A percentile compares a stretch with the other conserved stretches of the same genome.
These are phyloP conservation scores for Myxozyma lipomycoides DNA, from an alignment of 805 yeast species.

Conservation along the genomic window DNA sequence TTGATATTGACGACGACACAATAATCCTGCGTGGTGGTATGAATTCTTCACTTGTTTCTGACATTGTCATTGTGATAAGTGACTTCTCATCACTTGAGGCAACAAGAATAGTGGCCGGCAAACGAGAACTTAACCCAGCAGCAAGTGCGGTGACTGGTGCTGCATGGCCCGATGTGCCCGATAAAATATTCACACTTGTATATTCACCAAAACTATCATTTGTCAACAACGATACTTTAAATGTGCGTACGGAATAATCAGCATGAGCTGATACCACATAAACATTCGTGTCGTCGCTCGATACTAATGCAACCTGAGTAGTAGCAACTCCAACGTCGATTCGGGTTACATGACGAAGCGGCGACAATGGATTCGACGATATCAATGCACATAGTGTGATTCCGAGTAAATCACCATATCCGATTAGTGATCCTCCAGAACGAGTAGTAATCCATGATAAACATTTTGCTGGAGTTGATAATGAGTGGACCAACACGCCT, in stretches of 20 bases:
- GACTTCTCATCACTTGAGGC: slow-evolving; percentile 3
- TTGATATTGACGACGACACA: background rate
- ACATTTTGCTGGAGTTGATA: background rate
- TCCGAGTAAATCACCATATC: slow-evolving; percentile 1
- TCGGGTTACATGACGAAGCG: background rate
- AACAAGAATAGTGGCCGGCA: background rate
- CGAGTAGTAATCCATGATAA: background rate
- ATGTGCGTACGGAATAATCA: slow-evolving; percentile 1
- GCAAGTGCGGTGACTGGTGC: slow-evolving; percentile 2
- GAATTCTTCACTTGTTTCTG: background rate
- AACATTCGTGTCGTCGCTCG: background rate
- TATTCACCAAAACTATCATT: background rate
- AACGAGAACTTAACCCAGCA: background rate
- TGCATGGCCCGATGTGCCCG: slow-evolving; percentile 8
- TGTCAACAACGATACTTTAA: background rate
- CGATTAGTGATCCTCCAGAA: background rate
- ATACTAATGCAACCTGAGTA: background rate
- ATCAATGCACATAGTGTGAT: background rate
- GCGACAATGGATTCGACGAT: background rate
- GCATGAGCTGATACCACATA: slow-evolving; percentile 3
- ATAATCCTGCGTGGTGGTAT: background rate
- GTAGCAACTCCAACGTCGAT: slow-evolving; percentile 4
- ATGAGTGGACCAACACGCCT: background rate
- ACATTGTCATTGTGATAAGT: background rate
- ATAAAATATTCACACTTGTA: background rate